Percentiles rank a stretch among this genome's conserved stretches.
Evolutionary conservation across 2,329 filamentous ascomycete genomes (phyloP).

Genomic region (Graphiopsis chlorocephala): DNA sequence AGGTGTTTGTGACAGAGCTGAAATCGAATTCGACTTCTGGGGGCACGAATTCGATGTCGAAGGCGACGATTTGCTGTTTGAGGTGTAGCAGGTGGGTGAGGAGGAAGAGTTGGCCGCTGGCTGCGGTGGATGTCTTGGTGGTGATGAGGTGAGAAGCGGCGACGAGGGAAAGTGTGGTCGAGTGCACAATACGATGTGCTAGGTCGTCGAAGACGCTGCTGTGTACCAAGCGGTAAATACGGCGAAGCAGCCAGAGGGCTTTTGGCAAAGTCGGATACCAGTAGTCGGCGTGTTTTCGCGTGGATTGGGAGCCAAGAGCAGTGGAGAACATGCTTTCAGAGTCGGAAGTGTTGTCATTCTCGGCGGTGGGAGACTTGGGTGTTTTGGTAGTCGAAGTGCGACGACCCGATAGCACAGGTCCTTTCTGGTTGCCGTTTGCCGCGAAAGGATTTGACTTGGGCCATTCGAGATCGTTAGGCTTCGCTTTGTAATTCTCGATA

Average conservation of each 20-base stretch:
- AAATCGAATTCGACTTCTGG: conserved; percentile 66
- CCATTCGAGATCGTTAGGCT: conserved; percentile 64
- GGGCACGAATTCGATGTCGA: conserved; percentile 80
- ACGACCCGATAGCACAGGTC: conserved; percentile 53
- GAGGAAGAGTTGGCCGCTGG: conserved; percentile 85
- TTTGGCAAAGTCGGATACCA: conserved; percentile 68
- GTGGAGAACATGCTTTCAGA: conserved; percentile 42
- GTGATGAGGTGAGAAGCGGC: conserved; percentile 67
- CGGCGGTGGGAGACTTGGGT: conserved; percentile 47
- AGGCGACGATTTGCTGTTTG: conserved; percentile 92
- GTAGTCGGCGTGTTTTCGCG: conserved; percentile 22
- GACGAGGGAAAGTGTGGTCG: conserved; percentile 80
- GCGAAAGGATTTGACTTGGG: conserved; percentile 42
- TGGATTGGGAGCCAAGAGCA: neutral
- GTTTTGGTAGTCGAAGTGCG: conserved; percentile 37
- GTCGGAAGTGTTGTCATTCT: conserved; percentile 54
- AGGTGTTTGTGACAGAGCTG: conserved; percentile 62
- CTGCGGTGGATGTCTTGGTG: conserved; percentile 55
- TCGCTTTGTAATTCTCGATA: conserved; percentile 65
- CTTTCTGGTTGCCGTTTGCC: conserved; percentile 32
- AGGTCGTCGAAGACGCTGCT: conserved; percentile 69
- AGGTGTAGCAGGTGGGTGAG: conserved; percentile 92
- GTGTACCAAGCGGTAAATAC: conserved; percentile 68
- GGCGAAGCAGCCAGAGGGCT: conserved; percentile 66
- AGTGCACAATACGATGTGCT: conserved; percentile 79